phyloP scores from a whole-genome alignment of 208 protist genomes.

The Acanthamoeba royreba region DNA sequence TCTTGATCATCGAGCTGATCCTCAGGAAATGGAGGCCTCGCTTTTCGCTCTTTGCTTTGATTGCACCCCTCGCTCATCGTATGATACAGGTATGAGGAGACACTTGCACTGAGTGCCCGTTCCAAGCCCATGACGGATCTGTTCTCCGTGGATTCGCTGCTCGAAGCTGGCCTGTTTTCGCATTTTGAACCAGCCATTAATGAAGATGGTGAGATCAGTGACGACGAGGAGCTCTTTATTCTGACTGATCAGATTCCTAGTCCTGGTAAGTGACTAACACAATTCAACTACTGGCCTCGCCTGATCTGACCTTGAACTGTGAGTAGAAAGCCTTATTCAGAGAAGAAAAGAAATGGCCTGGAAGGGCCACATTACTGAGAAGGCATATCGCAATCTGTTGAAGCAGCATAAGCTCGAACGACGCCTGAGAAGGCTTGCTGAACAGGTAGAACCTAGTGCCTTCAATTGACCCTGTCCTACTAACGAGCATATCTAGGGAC shows the following conservation, averaged over 20 bases:
- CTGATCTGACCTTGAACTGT: background rate
- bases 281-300: background rate
- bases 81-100: background rate
- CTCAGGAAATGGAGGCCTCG: too few relatives aligned
- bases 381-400: background rate
- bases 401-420: background rate
- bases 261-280: background rate
- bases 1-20: background rate
- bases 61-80: background rate
- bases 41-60: background rate
- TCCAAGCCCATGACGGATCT: background rate
- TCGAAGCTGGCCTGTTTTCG: background rate
- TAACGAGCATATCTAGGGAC: too few relatives aligned
- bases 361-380: background rate
- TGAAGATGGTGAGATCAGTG: background rate
- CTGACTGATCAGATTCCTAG: background rate
- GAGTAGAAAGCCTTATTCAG: background rate
- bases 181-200: background rate
- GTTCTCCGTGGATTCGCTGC: background rate
- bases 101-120: background rate
- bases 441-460: background rate
- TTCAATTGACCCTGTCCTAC: too few relatives aligned
- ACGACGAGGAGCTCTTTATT: background rate
- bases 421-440: background rate
- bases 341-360: background rate